Percentiles rank a stretch among this genome's conserved stretches.
Conservation (phyloP, 192 early-diverging fungal species). For the Coemansia sp. region DNA sequence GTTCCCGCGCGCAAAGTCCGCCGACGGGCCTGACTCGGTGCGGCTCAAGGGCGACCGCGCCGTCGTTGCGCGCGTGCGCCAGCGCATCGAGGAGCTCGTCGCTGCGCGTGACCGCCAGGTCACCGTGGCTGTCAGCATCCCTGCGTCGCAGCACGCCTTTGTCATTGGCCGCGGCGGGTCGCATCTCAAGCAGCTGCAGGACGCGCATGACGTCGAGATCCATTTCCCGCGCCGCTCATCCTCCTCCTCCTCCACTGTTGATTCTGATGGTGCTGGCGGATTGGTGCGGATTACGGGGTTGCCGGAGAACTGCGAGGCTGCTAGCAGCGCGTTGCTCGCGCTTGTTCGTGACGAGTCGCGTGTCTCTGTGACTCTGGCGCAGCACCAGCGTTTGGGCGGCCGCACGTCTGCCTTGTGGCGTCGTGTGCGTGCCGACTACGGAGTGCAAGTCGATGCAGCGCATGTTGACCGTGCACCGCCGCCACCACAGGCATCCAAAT, state of each 20-base stretch:
- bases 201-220: slow-evolving; percentile 65
- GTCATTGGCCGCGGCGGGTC: slow-evolving; percentile 83
- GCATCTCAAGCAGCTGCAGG: slow-evolving; percentile 72
- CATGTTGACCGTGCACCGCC: slow-evolving; percentile 47
- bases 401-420: slow-evolving; percentile 58
- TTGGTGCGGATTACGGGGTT: slow-evolving; percentile 65
- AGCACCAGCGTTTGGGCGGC: slow-evolving; percentile 62
- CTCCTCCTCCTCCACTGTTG: slow-evolving; percentile 21
- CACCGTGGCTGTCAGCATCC: slow-evolving; percentile 65
- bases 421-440: slow-evolving; percentile 63
- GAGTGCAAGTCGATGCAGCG: slow-evolving; percentile 61
- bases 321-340: slow-evolving; percentile 48
- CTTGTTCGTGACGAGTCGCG: slow-evolving; percentile 60
- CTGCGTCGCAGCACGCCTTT: slow-evolving; percentile 72
- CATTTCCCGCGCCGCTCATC: slow-evolving; percentile 58
- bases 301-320: slow-evolving; percentile 60
- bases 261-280: no score
- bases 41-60: slow-evolving; percentile 64
- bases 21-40: slow-evolving; percentile 61
- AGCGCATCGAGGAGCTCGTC: slow-evolving; percentile 55
- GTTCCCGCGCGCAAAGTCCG: slow-evolving; percentile 57
- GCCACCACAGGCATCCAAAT: no score
- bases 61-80: slow-evolving; percentile 52
- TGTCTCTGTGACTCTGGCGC: slow-evolving; percentile 56
- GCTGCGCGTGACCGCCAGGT: slow-evolving; percentile 64